Conservation (phyloP, 169 alveolate genomes). For the Neospora caninum region DNA sequence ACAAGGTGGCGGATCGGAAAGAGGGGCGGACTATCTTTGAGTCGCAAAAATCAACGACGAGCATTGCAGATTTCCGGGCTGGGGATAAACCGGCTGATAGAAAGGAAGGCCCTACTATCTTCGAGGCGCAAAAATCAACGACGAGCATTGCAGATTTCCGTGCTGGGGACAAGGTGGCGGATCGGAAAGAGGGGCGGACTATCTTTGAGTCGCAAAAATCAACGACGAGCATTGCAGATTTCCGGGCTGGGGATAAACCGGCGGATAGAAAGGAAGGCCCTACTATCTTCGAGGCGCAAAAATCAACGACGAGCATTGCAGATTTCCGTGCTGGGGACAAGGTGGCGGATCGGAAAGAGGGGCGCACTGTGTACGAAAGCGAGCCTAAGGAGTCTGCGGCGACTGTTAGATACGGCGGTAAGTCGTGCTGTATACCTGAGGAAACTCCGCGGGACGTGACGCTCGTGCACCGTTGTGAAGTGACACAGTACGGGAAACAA, state of each 20-base stretch:
- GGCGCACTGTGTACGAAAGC: background rate
- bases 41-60: background rate
- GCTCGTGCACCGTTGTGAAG: too few species aligned
- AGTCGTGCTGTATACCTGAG: background rate
- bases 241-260: background rate
- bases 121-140: background rate
- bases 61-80: background rate
- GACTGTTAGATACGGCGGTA: background rate
- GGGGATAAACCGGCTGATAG: slow-evolving; percentile 1
- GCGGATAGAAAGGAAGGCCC: background rate
- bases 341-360: background rate
- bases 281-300: background rate
- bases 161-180: background rate
- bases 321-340: background rate
- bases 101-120: background rate
- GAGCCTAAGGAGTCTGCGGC: background rate
- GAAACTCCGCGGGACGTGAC: too few species aligned
- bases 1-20: background rate
- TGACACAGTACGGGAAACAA: too few species aligned
- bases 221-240: background rate
- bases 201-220: background rate
- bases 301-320: background rate
- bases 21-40: background rate
- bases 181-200: background rate
- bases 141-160: background rate